phyloP scores from a whole-genome alignment of 2,329 filamentous ascomycete genomes.

The Diaporthe ilicicola region DNA sequence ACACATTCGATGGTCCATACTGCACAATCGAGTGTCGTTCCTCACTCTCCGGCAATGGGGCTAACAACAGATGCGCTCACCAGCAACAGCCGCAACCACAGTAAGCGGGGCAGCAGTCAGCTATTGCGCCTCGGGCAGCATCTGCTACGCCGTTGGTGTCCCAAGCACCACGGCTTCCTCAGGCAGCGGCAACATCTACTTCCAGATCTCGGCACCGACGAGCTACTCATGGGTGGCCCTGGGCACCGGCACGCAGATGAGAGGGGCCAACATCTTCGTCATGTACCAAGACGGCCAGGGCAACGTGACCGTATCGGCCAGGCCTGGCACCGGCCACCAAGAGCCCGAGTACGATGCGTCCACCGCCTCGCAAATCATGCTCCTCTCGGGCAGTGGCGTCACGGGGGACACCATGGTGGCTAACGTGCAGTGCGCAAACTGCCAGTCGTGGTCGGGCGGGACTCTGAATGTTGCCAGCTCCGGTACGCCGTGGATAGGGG shows the following conservation, averaged over 20 bases:
- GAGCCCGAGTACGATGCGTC: conserved; percentile 56
- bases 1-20: too few relatives aligned
- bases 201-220: conserved; percentile 66
- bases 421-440: conserved; percentile 65
- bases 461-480: conserved; percentile 52
- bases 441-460: conserved; percentile 55
- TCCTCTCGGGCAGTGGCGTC: conserved; percentile 68
- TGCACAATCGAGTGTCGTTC: background rate
- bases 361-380: conserved; percentile 52
- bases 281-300: conserved; percentile 66
- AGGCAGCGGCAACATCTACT: conserved; percentile 64
- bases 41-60: background rate
- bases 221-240: conserved; percentile 65
- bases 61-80: background rate
- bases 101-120: conserved; percentile 42
- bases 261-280: conserved; percentile 67
- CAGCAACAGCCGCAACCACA: conserved; percentile 37
- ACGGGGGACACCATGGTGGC: conserved; percentile 61
- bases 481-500: conserved; percentile 59
- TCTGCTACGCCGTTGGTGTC: conserved; percentile 66
- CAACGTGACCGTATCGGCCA: conserved; percentile 70
- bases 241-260: conserved; percentile 65
- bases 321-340: conserved; percentile 55
- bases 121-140: conserved; percentile 52
- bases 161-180: conserved; percentile 57